Evolutionary conservation across 352 stramenopile species (phyloP).

Genomic region (Phytophthora boehmeriae): DNA sequence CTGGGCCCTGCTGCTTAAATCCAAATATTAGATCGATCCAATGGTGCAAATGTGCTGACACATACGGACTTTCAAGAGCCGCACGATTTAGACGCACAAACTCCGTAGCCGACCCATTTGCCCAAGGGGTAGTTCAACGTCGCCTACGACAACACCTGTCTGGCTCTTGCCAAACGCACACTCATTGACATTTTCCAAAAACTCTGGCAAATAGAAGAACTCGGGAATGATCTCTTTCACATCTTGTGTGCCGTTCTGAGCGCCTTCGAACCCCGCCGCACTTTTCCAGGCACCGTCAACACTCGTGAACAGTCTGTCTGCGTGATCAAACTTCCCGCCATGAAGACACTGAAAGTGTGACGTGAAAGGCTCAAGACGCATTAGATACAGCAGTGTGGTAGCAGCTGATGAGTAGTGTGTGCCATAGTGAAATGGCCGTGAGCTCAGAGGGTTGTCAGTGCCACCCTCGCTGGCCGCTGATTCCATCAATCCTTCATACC

Average conservation of each 20-base stretch:
- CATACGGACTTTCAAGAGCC: constrained; percentile 95
- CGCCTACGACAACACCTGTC: constrained; percentile 82
- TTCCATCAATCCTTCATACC: constrained; percentile 69
- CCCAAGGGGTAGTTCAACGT: constrained; percentile 96
- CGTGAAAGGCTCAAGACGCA: constrained; percentile 97
- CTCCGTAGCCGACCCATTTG: constrained; percentile 90
- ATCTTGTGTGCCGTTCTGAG: constrained; percentile 90
- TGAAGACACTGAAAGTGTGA: constrained; percentile 94
- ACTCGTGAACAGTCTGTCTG: constrained; percentile 97
- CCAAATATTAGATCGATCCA: constrained; percentile 99
- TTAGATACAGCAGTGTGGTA: constrained; percentile 97
- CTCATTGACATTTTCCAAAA: constrained; percentile 96
- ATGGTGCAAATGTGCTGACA: constrained; percentile 95
- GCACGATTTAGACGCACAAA: constrained; percentile 96
- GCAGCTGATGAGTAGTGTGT: constrained; percentile 93
- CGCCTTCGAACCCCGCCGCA: constrained; percentile 60
- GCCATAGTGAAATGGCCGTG: constrained; percentile 94
- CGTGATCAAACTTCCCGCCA: constrained; percentile 97
- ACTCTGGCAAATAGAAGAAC: constrained; percentile 96
- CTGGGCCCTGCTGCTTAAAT: constrained; percentile 93
- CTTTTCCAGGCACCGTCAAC: constrained; percentile 93
- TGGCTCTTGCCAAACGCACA: constrained; percentile 94
- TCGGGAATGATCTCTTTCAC: constrained; percentile 99
- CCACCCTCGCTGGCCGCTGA: constrained; percentile 11
- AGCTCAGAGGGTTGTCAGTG: constrained; percentile 47